phyloP scores from a whole-genome alignment of 2,329 filamentous ascomycete species.

The Gliomastix tumulicola region DNA sequence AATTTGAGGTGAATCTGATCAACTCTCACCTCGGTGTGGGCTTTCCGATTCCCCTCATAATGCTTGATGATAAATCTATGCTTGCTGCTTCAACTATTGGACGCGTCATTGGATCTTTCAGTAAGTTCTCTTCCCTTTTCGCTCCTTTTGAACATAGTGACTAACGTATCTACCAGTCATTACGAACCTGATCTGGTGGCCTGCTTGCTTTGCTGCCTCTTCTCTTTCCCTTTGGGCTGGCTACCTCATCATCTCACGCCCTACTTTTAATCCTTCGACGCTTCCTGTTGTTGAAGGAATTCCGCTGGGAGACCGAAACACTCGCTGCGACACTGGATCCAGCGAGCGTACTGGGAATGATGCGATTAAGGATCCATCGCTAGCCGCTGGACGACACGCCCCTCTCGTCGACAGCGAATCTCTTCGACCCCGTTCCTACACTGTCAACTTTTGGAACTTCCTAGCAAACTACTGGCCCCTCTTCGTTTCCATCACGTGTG shows the following conservation, averaged over 20 bases:
- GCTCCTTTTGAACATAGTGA: too few relatives aligned
- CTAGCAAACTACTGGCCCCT: too few relatives aligned
- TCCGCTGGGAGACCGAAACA: too few relatives aligned
- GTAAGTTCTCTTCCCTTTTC: too few relatives aligned
- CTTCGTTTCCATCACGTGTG: too few relatives aligned
- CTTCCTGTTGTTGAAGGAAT: too few relatives aligned
- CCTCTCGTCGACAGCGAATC: not conserved
- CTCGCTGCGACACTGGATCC: too few relatives aligned
- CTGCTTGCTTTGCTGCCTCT: constrained; percentile 6
- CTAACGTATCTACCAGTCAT: constrained; percentile 15
- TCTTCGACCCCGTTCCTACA: constrained; percentile 10
- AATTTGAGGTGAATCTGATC: constrained; percentile 42
- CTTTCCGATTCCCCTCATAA: constrained; percentile 41
- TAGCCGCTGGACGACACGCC: not conserved
- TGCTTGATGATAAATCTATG: constrained; percentile 28
- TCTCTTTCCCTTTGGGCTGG: too few relatives aligned
- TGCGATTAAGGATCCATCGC: not conserved
- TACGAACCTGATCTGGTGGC: constrained; percentile 27
- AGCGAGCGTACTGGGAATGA: not conserved
- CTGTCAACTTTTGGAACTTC: constrained; percentile 19
- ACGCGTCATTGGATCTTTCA: constrained; percentile 33
- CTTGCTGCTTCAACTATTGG: constrained; percentile 26
- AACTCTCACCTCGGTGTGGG: constrained; percentile 44
- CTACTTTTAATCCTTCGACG: not conserved
- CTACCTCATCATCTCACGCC: not conserved